Evolutionary conservation across 2,329 filamentous ascomycete genomes (phyloP), one percentile per base, ranked within the genome.

Genomic region (Ilyonectria robusta): DNA sequence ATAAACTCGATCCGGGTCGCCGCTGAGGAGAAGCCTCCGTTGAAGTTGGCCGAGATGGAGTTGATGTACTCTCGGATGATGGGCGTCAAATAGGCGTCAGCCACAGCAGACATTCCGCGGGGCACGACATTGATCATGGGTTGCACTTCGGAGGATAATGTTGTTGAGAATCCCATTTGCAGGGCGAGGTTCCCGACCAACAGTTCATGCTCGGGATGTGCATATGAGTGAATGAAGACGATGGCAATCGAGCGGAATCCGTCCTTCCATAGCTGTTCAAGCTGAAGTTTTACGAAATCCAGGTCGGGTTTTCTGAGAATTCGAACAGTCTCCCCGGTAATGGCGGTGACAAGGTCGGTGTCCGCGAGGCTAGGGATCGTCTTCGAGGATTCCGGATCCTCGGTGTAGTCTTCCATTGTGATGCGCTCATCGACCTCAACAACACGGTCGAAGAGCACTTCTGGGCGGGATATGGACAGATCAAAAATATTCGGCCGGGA

Each of bases 401-500:
- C 91, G 0, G 91, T 89, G 70, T 92, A 93, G 69, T 93, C 91
- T 70, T 94, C 92, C 54, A 94, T 80, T 0, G 92, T 93, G 5
- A 94, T 90, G 37, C 92, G 84, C 81, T 94, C 92, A 59, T 93
- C 89, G n/a, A 94, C 86, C 78, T 94, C 92, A 2, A 94, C 82
- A 0, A 94, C 92, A 37, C 82, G 86, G 71, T 91, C 88, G 75
- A 93, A 93, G 3, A 94, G 83, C 10, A 92, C 88, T 55, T 92
- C 89, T 1, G 91, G 89, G 60, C 91, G 89, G 59, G 86, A 81
- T 48, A 94, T 92, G 3, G 90, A 89, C 8, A 94, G 82, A 73
- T 93, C 92, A 70, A 94, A 94, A 60, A 94, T 92, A 67, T 91
- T 87, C 1, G 92, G 92, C 21, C 92, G 84, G 1, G 89, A 89